phyloP scores from a whole-genome alignment of 176 grass and related monocot genomes.

The Bolboschoenus planiculmis region DNA sequence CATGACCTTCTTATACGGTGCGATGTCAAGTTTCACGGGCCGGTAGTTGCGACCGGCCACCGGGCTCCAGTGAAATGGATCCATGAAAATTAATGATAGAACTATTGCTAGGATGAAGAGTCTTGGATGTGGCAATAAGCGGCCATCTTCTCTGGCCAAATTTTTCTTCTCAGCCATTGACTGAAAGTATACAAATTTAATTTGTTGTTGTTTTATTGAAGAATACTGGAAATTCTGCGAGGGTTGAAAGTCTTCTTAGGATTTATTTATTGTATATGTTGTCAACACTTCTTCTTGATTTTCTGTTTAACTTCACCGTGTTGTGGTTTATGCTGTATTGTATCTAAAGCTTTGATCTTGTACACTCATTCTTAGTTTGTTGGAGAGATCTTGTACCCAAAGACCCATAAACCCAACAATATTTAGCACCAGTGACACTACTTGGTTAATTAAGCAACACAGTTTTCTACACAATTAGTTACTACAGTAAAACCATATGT shows the following conservation, averaged over 20 bases:
- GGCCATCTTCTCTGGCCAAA: constrained; percentile 36
- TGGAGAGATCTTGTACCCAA: not conserved
- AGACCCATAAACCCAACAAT: not conserved
- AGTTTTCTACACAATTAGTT: not conserved
- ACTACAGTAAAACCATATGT: not conserved
- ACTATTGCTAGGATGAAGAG: constrained; percentile 58
- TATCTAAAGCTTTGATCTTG: not conserved
- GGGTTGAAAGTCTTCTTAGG: constrained; percentile 39
- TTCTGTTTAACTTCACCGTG: not conserved
- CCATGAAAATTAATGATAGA: constrained; percentile 49
- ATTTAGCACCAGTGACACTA: not conserved
- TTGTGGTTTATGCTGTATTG: not conserved
- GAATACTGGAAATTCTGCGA: not conserved
- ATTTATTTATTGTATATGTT: constrained; percentile 30
- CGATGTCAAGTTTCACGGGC: constrained; percentile 62
- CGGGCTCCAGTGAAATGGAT: constrained; percentile 57
- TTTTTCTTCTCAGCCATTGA: constrained; percentile 50
- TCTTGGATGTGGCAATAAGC: constrained; percentile 40
- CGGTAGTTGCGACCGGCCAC: constrained; percentile 51
- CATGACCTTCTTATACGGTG: constrained; percentile 69
- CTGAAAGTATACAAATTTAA: not conserved
- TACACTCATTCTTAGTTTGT: not conserved
- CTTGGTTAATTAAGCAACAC: not conserved
- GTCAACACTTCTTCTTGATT: not conserved
- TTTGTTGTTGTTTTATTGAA: constrained; percentile 12